Base-by-base conservation (phyloP, 306 rosid genomes). In the Comarum palustre region DNA sequence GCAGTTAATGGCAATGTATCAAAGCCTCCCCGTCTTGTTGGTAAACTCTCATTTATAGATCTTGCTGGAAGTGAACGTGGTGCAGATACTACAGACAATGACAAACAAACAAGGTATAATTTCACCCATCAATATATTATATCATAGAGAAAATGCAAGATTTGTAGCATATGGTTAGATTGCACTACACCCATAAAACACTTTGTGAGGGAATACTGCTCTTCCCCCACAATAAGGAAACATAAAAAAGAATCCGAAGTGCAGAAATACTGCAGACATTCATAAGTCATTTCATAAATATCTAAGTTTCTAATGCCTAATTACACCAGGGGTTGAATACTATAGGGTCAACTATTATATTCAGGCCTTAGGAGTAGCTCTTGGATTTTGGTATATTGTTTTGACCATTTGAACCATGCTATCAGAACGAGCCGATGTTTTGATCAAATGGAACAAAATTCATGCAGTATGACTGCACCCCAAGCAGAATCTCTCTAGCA, bases 21-120 rank as follows among this genome's bases (percentile, higher is more conserved):
- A 75, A 95, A 91, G 82, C 96, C 97, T 67, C 93, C 96, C 34
- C 97, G 96, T 38, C 58, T 81, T 75, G 90, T 95, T 48, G 99
- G 99, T 69, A 95, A 95, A 81, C 96, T 95, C 70, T 95, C 99
- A 64, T 95, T 95, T 83, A 95, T 95, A 75, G 99, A 95, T 80
- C 99, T 95, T 73, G 99, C 99, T 48, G 99, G 99, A 87, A 95
- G 99, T 78, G 99, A 95, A 82, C 97, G 99, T 31, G 99, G 99
- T 75, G 99, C 99, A n/a, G 99, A 95, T 75, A 95, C 99, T 52
- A 95, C 99, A 15, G 99, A 95, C 77, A 95, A 95, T 82, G 99
- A 95, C 77, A 95, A 90, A 75, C 99, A 87, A 70, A 95, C 99
- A 41, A 90, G 99, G 99, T 95, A 80, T 48, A 63, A 19, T 59